phyloP scores from a whole-genome alignment of 2,329 filamentous ascomycete genomes.

The Lithohypha guttulata region DNA sequence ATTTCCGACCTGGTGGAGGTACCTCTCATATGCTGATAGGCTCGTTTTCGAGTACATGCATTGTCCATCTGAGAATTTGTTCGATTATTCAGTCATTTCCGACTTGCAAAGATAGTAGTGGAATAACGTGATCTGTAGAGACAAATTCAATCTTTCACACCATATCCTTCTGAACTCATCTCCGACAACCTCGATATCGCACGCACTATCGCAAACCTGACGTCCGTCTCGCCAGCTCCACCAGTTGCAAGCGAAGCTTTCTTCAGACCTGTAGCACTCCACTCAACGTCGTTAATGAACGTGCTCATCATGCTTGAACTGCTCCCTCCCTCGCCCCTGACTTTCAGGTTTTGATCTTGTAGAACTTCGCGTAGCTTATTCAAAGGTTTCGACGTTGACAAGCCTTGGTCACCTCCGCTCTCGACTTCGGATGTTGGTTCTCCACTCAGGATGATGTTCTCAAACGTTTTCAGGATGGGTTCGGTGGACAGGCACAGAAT shows the following conservation, averaged over 20 bases:
- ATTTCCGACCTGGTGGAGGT: no score
- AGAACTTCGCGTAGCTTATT: not conserved
- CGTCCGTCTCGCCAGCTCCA: slow-evolving; percentile 5
- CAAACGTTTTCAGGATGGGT: not conserved
- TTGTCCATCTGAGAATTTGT: no score
- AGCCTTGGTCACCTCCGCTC: not conserved
- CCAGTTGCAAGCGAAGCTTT: slow-evolving; percentile 1
- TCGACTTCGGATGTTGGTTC: not conserved
- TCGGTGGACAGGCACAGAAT: slow-evolving; percentile 2
- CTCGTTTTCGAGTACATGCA: no score
- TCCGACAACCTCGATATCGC: slow-evolving; percentile 4
- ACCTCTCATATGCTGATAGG: no score
- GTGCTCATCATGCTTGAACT: slow-evolving; percentile 8
- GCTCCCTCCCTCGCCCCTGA: slow-evolving; percentile 1
- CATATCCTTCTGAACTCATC: slow-evolving; percentile 1
- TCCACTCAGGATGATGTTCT: not conserved
- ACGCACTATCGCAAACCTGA: slow-evolving; percentile 1
- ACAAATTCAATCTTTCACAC: not conserved
- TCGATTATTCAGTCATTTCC: no score
- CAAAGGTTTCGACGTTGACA: not conserved
- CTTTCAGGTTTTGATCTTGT: not conserved
- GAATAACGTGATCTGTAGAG: no score
- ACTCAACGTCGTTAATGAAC: slow-evolving; percentile 3
- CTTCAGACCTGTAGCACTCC: slow-evolving; percentile 4
- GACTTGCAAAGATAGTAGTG: no score